phyloP scores from a whole-genome alignment of 1,139 yeast genomes.

The Candida neerlandica region DNA sequence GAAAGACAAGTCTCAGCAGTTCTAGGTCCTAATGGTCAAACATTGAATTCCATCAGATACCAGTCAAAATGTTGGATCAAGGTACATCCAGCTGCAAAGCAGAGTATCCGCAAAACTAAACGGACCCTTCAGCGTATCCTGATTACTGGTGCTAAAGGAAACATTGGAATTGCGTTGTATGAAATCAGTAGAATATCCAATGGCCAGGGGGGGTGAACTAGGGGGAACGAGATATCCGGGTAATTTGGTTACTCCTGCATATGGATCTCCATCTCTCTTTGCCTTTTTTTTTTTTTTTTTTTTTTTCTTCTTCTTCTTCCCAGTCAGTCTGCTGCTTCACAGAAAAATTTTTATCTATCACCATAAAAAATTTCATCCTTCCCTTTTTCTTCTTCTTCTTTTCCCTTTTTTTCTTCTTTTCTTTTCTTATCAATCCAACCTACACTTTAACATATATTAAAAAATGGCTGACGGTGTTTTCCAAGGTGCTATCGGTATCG shows the following conservation, averaged over 20 bases:
- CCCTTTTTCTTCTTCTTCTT: constrained; percentile 16
- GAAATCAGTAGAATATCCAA: constrained; percentile 6
- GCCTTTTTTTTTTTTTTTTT: not conserved
- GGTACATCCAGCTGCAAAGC: constrained; percentile 18
- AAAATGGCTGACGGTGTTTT: constrained; percentile 98
- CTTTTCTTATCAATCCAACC: constrained; percentile 15
- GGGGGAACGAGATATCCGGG: not conserved
- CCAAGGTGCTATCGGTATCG: constrained; percentile 99
- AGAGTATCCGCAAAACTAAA: not conserved
- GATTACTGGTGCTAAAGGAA: constrained; percentile 7
- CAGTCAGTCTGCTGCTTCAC: constrained; percentile 5
- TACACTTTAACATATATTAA: constrained; percentile 16
- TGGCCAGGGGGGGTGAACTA: not conserved
- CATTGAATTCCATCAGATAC: constrained; percentile 28
- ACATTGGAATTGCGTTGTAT: constrained; percentile 9
- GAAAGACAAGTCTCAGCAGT: constrained; percentile 32
- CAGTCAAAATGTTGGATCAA: constrained; percentile 31
- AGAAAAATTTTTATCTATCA: constrained; percentile 20
- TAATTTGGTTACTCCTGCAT: constrained; percentile 2
- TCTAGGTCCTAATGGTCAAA: constrained; percentile 30
- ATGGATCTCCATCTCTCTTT: not conserved
- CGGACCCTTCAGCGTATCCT: not conserved
- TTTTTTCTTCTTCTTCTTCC: not conserved
- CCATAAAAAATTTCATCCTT: constrained; percentile 17
- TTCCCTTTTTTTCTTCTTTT: constrained; percentile 19